Conservation (phyloP, 2,329 filamentous ascomycete genomes). For the Colletotrichum sidae region DNA sequence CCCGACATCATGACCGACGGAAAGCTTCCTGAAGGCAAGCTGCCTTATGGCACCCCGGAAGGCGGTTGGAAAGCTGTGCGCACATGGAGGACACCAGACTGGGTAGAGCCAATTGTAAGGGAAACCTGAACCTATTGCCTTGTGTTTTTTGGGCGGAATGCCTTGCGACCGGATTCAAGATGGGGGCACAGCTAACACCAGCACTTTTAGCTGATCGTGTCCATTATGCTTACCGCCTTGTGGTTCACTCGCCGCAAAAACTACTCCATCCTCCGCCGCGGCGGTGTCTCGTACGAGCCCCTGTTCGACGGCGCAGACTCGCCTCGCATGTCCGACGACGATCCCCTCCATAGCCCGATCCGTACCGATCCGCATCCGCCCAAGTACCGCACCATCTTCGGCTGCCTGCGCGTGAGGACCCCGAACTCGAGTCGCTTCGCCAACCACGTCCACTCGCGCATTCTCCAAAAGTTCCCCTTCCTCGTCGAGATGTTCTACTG, state of each 20-base stretch:
- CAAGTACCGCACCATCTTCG: conserved; percentile 63
- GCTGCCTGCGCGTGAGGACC: conserved; percentile 58
- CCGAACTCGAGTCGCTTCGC: conserved; percentile 73
- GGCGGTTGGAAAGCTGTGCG: conserved; percentile 42
- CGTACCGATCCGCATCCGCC: conserved; percentile 48
- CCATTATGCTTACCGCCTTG: conserved; percentile 51
- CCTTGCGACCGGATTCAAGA: not conserved
- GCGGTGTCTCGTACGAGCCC: conserved; percentile 39
- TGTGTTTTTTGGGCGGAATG: no score
- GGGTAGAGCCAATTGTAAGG: conserved; percentile 49
- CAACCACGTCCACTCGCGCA: conserved; percentile 68
- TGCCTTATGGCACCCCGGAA: conserved; percentile 37
- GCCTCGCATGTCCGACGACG: conserved; percentile 41
- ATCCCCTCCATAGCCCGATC: conserved; percentile 28
- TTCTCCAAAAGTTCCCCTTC: conserved; percentile 75
- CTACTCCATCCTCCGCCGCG: conserved; percentile 46
- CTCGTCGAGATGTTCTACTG: conserved; percentile 81
- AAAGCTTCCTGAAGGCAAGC: conserved; percentile 29
- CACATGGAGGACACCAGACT: conserved; percentile 47
- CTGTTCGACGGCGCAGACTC: conserved; percentile 41
- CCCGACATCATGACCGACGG: conserved; percentile 31
- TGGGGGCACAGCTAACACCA: conserved; percentile 6
- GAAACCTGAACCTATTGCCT: not conserved
- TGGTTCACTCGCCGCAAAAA: conserved; percentile 50
- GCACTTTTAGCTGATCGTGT: conserved; percentile 47